These are phyloP conservation scores for Luffa aegyptiaca DNA, from an alignment of 306 rosid genomes.

Conservation along the genomic window DNA sequence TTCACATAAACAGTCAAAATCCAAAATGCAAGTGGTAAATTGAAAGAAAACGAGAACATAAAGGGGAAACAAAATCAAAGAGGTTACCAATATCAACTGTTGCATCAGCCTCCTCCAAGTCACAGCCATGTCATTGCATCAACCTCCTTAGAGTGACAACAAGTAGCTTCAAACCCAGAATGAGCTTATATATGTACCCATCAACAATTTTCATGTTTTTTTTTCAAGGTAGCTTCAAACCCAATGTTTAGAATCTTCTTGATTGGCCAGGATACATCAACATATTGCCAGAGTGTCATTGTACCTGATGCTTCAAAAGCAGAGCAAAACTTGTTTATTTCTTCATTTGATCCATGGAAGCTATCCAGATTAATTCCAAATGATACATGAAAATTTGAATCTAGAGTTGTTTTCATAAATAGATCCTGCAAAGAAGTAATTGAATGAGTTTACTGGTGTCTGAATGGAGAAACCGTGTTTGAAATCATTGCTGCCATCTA, in stretches of 20 bases:
- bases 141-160: too few species aligned
- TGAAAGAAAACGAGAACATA: too few species aligned
- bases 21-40: too few species aligned
- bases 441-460: background rate
- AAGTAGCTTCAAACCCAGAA: background rate
- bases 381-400: conserved; percentile 12
- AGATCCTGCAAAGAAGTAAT: conserved; percentile 14
- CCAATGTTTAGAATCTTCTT: conserved; percentile 22
- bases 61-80: too few species aligned
- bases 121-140: too few species aligned
- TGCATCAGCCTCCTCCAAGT: too few species aligned
- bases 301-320: conserved; percentile 21
- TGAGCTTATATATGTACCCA: conserved; percentile 16
- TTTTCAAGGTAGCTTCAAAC: conserved; percentile 17
- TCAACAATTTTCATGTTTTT: conserved; percentile 13
- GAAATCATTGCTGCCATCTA: background rate
- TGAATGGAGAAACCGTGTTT: background rate
- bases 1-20: too few species aligned
- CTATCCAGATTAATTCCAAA: conserved; percentile 19
- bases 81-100: too few species aligned
- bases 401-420: conserved; percentile 22
- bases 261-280: conserved; percentile 25
- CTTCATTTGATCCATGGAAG: conserved; percentile 17
- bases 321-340: conserved; percentile 6
- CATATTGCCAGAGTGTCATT: conserved; percentile 7